Conservation (phyloP, 1,284 basidiomycete species). For the Leccinum angustisporum region DNA sequence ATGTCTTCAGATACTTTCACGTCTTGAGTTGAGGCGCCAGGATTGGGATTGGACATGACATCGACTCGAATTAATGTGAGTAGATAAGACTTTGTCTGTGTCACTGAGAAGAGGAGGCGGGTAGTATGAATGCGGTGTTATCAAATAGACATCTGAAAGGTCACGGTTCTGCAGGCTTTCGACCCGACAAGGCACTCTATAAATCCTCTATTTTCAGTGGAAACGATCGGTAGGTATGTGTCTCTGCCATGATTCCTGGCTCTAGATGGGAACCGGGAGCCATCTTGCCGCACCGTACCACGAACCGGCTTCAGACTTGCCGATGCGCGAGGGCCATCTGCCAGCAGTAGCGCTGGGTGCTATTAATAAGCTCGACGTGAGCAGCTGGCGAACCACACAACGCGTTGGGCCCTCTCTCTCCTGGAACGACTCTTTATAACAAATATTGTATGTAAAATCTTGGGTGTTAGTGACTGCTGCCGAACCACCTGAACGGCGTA, state of each 20-base stretch:
- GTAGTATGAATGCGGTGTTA: no score
- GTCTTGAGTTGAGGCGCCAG: neutral
- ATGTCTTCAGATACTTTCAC: neutral
- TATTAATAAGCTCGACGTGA: neutral
- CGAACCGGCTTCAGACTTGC: neutral
- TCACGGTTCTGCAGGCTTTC: neutral
- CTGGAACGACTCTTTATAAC: neutral
- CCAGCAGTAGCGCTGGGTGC: neutral
- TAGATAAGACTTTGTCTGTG: neutral
- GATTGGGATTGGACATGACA: neutral
- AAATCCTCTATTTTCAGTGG: neutral
- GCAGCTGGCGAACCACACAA: neutral
- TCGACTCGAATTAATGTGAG: neutral
- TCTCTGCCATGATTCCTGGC: neutral
- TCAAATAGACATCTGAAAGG: neutral
- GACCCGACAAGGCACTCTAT: neutral
- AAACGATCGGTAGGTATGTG: no score
- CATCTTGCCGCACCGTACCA: neutral
- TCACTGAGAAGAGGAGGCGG: neutral
- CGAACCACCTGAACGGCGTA: no score
- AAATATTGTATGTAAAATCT: neutral
- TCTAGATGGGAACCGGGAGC: neutral
- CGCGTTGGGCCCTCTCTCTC: neutral
- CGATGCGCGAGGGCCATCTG: neutral
- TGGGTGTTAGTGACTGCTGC: no score